phyloP scores from a whole-genome alignment of 305 asterid genomes.

The Plantago rigida region DNA sequence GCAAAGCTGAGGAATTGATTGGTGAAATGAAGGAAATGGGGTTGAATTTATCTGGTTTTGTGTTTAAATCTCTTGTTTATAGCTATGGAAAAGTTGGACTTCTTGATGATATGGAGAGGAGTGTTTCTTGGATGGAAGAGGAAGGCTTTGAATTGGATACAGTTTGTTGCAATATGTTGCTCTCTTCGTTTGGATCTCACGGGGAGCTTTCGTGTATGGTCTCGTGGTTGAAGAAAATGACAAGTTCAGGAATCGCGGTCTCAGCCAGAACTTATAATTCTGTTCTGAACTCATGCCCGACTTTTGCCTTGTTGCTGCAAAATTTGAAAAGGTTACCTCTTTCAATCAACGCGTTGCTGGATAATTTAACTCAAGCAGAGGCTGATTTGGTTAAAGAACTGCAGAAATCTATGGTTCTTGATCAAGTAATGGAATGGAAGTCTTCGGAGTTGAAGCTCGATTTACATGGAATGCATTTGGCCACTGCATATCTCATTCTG shows the following conservation, averaged over 20 bases:
- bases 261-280: conserved; percentile 71
- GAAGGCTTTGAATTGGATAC: conserved; percentile 66
- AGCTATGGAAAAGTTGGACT: conserved; percentile 65
- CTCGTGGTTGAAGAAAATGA: conserved; percentile 57
- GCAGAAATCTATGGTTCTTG: conserved; percentile 41
- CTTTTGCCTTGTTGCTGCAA: conserved; percentile 35
- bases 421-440: conserved; percentile 49
- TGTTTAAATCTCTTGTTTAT: conserved; percentile 49
- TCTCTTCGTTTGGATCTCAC: conserved; percentile 64
- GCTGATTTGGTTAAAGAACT: conserved; percentile 46
- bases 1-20: conserved; percentile 53
- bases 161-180: conserved; percentile 68
- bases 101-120: conserved; percentile 70
- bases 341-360: conserved; percentile 42
- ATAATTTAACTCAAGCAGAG: conserved; percentile 37
- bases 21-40: conserved; percentile 56
- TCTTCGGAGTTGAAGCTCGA: conserved; percentile 61
- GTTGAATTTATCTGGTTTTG: conserved; percentile 49
- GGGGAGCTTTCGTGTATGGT: conserved; percentile 47
- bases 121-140: conserved; percentile 36
- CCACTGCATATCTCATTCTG: conserved; percentile 56
- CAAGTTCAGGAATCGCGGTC: conserved; percentile 33
- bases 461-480: conserved; percentile 85
- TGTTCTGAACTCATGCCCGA: conserved; percentile 60
- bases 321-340: conserved; percentile 47